Conservation (phyloP, 1,284 basidiomycete species). For the Malassezia globosa region DNA sequence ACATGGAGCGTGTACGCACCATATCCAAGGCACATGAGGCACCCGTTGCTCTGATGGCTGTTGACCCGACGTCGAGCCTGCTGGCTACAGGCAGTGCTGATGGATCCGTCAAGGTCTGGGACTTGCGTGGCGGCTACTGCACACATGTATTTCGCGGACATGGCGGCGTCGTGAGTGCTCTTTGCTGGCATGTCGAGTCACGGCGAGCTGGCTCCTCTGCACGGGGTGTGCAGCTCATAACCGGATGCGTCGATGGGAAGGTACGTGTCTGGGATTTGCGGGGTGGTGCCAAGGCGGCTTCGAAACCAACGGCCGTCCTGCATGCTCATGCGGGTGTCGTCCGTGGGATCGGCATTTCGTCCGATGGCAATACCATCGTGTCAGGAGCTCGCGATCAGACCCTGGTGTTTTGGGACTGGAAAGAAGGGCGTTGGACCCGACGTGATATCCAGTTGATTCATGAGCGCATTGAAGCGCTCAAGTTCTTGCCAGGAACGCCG, state of each 20-base stretch:
- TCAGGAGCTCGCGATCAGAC: constrained; percentile 35
- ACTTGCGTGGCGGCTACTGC: constrained; percentile 71
- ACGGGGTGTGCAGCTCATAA: constrained; percentile 64
- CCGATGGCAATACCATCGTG: constrained; percentile 29
- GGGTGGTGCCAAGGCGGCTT: constrained; percentile 15
- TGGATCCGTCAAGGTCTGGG: constrained; percentile 93
- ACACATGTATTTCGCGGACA: constrained; percentile 85
- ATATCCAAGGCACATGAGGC: constrained; percentile 76
- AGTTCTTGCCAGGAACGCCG: constrained; percentile 55
- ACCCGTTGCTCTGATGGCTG: constrained; percentile 68
- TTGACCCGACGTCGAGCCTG: constrained; percentile 76
- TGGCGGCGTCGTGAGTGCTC: constrained; percentile 87
- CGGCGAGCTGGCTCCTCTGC: neutral
- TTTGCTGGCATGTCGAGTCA: constrained; percentile 66
- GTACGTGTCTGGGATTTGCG: constrained; percentile 43
- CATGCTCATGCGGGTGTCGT: constrained; percentile 39
- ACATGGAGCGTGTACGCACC: constrained; percentile 54
- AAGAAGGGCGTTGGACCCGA: constrained; percentile 24
- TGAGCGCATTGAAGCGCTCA: constrained; percentile 37
- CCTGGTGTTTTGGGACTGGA: constrained; percentile 27
- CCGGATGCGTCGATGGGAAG: constrained; percentile 59
- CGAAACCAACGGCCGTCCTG: constrained; percentile 29
- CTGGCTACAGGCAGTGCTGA: constrained; percentile 91
- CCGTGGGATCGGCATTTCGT: constrained; percentile 29
- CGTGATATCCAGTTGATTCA: constrained; percentile 30